phyloP scores from a whole-genome alignment of 257 asterid genomes.

The Haberlea rhodopensis region DNA sequence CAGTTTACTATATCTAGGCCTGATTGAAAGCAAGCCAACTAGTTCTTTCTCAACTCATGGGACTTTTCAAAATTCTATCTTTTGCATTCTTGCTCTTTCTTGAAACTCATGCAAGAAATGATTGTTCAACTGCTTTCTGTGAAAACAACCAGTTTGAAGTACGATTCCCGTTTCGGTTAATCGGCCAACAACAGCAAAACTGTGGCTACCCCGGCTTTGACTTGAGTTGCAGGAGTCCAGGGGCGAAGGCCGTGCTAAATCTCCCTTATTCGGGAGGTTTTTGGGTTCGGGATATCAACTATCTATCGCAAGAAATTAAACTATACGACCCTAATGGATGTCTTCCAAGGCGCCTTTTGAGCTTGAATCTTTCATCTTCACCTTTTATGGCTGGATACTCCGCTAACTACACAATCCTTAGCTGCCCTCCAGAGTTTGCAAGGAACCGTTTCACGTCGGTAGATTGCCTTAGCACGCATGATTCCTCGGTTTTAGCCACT shows the following conservation, averaged over 20 bases:
- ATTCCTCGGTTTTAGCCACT: constrained; percentile 46
- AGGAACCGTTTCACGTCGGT: constrained; percentile 28
- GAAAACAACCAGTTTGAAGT: constrained; percentile 25
- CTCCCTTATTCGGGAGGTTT: constrained; percentile 59
- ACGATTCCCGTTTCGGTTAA: constrained; percentile 35
- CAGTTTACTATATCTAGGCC: not conserved
- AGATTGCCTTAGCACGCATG: constrained; percentile 65
- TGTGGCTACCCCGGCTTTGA: constrained; percentile 61
- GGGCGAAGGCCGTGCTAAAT: constrained; percentile 22
- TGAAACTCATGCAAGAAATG: constrained; percentile 31
- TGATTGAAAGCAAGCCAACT: constrained; percentile 9
- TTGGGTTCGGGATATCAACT: constrained; percentile 48
- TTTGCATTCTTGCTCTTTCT: constrained; percentile 29
- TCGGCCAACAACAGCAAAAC: constrained; percentile 26
- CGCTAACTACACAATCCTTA: constrained; percentile 50
- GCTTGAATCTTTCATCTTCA: constrained; percentile 47
- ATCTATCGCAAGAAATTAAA: constrained; percentile 46
- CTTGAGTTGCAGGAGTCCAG: constrained; percentile 33
- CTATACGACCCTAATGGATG: constrained; percentile 56
- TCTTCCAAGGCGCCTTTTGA: constrained; percentile 49
- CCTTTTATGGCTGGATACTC: constrained; percentile 42
- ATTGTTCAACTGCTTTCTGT: constrained; percentile 35
- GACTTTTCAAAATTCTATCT: constrained; percentile 24
- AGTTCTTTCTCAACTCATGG: constrained; percentile 43
- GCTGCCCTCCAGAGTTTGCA: constrained; percentile 40